Base-by-base conservation (phyloP, 768 basidiomycete genomes). In the Heimioporus sp. region DNA sequence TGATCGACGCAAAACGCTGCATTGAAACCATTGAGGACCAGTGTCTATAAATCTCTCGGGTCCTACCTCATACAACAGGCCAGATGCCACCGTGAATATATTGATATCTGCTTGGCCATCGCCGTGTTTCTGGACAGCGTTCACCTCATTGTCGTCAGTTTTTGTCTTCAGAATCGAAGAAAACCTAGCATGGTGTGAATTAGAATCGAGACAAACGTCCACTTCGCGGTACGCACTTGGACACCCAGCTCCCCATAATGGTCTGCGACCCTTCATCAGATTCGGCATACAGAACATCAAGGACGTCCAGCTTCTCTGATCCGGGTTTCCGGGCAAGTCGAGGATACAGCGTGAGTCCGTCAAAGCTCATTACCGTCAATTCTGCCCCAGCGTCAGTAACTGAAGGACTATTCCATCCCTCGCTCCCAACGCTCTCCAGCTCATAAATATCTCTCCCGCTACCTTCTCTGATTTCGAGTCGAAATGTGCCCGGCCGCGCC, bases 1-100 rank as follows among this genome's bases (percentile, higher is more conserved):
- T 99, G 73, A 99, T 98, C 10, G 92, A 92, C 0, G 86, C 94
- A 71, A 99, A 98, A 15, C 97, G 86, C 93, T 98, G 49, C 57
- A 39, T 19, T 9, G 37, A 38, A 36, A 42, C 19, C 12, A 9
- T 32, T 61, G 1, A 63, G 52, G 41, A 24, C 15, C 39, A 19
- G 2, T 32, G 16, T 8, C 3, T 1, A 4, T 16, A 38, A 4
- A 24, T 7, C 4, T 28, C 20, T 30, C 13, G 1, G 17, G 2
- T n/a, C 76, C 28, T 49, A 94, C 96, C 83, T 98, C 97, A 56
- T 98, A 99, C 2, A 99, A 76, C 46, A 96, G 71, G 0, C 97
- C 97, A 1, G 97, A 98, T 8, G 97, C 97, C 16, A 99, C 96
- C 0, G 97, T 99, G 71, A 99, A 98, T 57, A 99, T 96, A 62